Evolutionary conservation across 805 yeast species (phyloP), one percentile per base, ranked within the genome.

Genomic region (Clavispora carvajalis): DNA sequence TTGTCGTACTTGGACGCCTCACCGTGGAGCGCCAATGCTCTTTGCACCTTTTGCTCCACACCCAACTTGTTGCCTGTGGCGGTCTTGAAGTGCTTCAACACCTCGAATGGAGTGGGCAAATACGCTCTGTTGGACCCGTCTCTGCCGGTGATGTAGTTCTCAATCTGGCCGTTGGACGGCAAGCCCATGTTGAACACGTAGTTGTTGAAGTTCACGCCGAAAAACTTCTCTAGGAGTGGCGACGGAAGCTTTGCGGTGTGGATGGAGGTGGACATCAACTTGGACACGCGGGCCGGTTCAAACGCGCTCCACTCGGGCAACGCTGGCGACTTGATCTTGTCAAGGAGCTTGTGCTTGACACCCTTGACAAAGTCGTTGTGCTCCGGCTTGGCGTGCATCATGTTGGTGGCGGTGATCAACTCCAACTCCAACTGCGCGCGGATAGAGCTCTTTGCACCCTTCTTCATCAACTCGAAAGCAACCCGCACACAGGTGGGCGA

Each of bases 401-500:
- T 52, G 61, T 86, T 80, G 42, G 86, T 76, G 22, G 96, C 96
- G 17, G 89, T 65, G 43, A 71, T 69, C 59, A 85, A 71, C 62
- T 93, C 98, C 52, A 77, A 75, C 49, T 76, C 77, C 43, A 93
- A 66, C 26, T 91, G 85, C 36, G 78, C 67, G 40, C 73, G 72
- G 51, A 88, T 78, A 45, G 82, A 73, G 44, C 78, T 70, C 26
- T 66, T 55, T 17, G 74, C 58, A 38, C 88, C 86, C 44, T 74
- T 69, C 53, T 82, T 77, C 59, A 89, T 67, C 46, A 86, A 69
- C 43, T 79, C 82, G 48, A 80, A 73, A 2, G 86, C 79, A 30
- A 89, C 79, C 55, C 83, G 80, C 49, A 88, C 67, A 15, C 95
- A 83, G n/a, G 86, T 71, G 34, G 86, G 85, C 4, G 95, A 85